Evolutionary conservation across 176 grass and related monocot species (phyloP), one percentile per base, ranked within the genome.

Genomic region (Phoenix dactylifera): DNA sequence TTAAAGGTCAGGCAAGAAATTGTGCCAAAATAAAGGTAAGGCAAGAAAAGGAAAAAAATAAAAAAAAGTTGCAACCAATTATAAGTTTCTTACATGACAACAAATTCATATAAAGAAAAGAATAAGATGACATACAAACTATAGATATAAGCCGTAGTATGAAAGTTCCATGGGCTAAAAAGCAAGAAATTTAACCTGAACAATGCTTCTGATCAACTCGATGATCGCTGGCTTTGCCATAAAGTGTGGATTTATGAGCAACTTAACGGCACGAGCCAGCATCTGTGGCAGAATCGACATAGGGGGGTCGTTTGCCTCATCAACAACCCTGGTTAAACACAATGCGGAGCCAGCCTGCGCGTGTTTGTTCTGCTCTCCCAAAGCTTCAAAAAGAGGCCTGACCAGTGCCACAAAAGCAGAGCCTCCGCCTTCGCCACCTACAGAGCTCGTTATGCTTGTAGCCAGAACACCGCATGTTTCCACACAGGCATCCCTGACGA

Each of bases 171-270:
- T 44, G 3, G 35, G 2, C 10, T 44, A 44, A 3, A 44, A 44
- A 44, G 10, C 35, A 44, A 44, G 9, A 44, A 1, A 44, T 44
- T 44, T 44, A 12, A 98, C 93, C 93, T 98, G 87, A 80, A 98
- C 53, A 65, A 98, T 92, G 69, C 93, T 98, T 80, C 93, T 85
- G 57, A 98, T 81, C 79, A 98, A 63, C 60, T 98, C 93, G 57
- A 98, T 86, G 18, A 85, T 62, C 1, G 93, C 87, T 5, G 93
- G 79, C 53, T 98, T 98, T 9, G 87, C 87, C 93, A 92, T 88
- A 87, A 92, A 98, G 66, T 92, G 87, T 3, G 84, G 93, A 55
- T 98, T 98, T 72, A 83, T 98, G 3, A 98, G 81, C 65, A 98
- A 79, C 56, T 98, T 98, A 23, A 98, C 67, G 76, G 88, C 79